phyloP scores from a whole-genome alignment of 228 moss, liverwort and hornwort species.

The Sphagnum magellanicum region DNA sequence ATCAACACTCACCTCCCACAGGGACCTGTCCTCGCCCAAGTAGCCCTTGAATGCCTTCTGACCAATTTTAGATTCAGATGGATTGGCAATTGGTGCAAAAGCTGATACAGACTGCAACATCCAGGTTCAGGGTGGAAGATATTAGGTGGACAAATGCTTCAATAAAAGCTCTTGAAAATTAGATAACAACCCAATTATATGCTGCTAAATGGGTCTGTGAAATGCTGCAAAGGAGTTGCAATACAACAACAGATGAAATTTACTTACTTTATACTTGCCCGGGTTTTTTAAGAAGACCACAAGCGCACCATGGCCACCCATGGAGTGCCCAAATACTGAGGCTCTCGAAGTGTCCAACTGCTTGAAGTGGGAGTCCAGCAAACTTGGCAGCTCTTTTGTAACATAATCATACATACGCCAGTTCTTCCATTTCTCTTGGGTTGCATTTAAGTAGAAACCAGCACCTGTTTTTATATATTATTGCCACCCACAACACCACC shows the following conservation, averaged over 20 bases:
- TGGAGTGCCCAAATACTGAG: slow-evolving; percentile 85
- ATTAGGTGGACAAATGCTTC: too few species aligned
- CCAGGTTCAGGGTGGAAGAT: too few species aligned
- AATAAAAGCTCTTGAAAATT: too few species aligned
- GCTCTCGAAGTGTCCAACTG: slow-evolving; percentile 62
- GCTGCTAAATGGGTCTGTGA: too few species aligned
- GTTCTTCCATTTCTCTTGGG: slow-evolving; percentile 90
- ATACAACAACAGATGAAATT: not conserved
- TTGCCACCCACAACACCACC: not conserved
- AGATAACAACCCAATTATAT: too few species aligned
- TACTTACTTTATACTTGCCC: slow-evolving; percentile 54
- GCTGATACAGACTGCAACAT: slow-evolving; percentile 78
- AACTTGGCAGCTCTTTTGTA: slow-evolving; percentile 68
- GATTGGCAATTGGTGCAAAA: slow-evolving; percentile 84
- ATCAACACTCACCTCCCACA: slow-evolving; percentile 42
- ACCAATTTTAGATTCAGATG: slow-evolving; percentile 59
- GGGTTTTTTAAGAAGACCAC: slow-evolving; percentile 75
- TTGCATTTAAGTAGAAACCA: slow-evolving; percentile 86
- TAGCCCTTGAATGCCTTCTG: slow-evolving; percentile 78
- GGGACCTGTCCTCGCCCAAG: slow-evolving; percentile 59
- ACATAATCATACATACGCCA: slow-evolving; percentile 96
- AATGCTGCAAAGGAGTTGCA: too few species aligned
- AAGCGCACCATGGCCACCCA: slow-evolving; percentile 99
- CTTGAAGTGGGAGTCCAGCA: slow-evolving; percentile 55
- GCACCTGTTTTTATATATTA: slow-evolving; percentile 48